phyloP scores from a whole-genome alignment of 306 rosid species.

The Hippophae tibetana region DNA sequence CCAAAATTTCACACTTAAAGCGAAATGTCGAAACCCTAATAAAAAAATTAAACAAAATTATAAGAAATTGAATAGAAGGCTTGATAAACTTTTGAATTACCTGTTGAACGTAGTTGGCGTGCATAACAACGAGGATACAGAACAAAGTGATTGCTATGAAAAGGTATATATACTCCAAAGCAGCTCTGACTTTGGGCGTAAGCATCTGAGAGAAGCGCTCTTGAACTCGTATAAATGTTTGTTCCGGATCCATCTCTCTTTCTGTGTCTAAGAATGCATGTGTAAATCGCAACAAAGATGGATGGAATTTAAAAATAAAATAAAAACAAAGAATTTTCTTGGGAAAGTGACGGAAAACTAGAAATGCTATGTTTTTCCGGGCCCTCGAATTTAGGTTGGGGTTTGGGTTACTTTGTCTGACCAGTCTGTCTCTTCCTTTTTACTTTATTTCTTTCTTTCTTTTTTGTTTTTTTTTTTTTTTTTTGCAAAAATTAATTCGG shows the following conservation, averaged over 20 bases:
- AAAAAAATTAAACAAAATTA: background rate
- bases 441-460: background rate
- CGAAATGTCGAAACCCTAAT: slow-evolving; percentile 27
- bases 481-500: too few species aligned
- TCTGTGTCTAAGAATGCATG: background rate
- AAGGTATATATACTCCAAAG: slow-evolving; percentile 73
- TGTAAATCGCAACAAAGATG: background rate
- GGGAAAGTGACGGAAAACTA: slow-evolving; percentile 21
- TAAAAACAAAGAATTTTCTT: slow-evolving; percentile 7
- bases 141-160: slow-evolving; percentile 73
- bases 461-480: background rate
- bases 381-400: background rate
- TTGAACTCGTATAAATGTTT: slow-evolving; percentile 87
- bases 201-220: slow-evolving; percentile 92
- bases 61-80: background rate
- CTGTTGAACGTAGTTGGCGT: slow-evolving; percentile 98
- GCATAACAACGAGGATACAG: slow-evolving; percentile 96
- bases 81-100: slow-evolving; percentile 18
- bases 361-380: background rate
- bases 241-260: slow-evolving; percentile 85
- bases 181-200: slow-evolving; percentile 79
- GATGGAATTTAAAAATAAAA: background rate
- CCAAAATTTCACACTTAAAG: background rate
- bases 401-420: background rate
- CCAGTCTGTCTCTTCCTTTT: background rate